Base-by-base conservation (phyloP, 495 filamentous ascomycete genomes). In the Immersiella caudata region DNA sequence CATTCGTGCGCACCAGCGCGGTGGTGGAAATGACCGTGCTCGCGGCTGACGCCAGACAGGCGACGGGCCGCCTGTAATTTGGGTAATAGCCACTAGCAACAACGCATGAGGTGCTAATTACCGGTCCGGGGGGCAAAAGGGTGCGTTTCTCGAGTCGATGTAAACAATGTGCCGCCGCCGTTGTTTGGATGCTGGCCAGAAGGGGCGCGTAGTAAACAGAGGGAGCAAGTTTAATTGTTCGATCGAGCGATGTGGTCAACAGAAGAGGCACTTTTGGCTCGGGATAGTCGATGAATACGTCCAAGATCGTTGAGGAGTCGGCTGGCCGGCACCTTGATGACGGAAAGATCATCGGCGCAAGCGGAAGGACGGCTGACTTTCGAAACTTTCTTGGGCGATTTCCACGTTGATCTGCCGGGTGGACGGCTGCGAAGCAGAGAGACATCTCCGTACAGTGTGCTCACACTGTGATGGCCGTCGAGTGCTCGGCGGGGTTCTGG, bases 51-150 rank as follows among this genome's bases (percentile, higher is more conserved):
- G 40, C 66, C 57, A 66, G 58, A 65, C 62, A 68, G 62, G 62
- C 66, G 62, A 68, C 58, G n/a, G 58, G 65, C 66, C 36, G 66
- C 69, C 63, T 66, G 69, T 60, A 71, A 71, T 71, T 71, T 71
- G 69, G 69, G 56, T 66, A 71, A 71, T 71, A 59, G 66, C 69
- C 69, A 71, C 69, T 71, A 68, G 67, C 61, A 68, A 50, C 36
- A 61, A 60, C 52, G 69, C 69, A 68, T 71, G 60, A 67, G 49
- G 20, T 20, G 36, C 55, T 68, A 71, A 71, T 71, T 67, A 71
- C 69, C 69, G 69, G 67, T 22, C 55, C n/a, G 21, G 59, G 54
- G 51, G 60, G 54, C 8, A 21, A 36, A 26, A 22, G 11, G n/a
- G 27, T 33, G 35, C 24, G 5, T 21, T 51, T 54, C 51, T 29